Evolutionary conservation across 75 land plant species (phyloP).

Genomic region (Azolla pinnata): DNA sequence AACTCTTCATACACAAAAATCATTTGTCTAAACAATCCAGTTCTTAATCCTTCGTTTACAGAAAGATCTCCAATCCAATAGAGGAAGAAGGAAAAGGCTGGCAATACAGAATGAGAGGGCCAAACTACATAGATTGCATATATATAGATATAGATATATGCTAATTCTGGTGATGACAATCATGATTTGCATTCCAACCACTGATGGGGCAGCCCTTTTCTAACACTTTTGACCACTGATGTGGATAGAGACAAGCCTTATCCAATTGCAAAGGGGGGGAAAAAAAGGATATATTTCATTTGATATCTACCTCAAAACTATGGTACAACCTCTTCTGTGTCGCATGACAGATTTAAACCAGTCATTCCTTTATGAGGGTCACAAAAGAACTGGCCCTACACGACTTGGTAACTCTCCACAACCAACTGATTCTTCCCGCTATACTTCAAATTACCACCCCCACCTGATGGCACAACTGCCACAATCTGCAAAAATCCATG

Average conservation of each 20-base stretch:
- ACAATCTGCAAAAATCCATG: neutral
- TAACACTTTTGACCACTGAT: neutral
- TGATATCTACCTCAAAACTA: no score
- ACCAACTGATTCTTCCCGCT: constrained; percentile 23
- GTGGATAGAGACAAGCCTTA: no score
- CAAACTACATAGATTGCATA: neutral
- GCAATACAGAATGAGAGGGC: no score
- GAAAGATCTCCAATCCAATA: no score
- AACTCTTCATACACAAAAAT: no score
- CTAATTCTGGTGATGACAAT: neutral
- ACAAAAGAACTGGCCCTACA: no score
- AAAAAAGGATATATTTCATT: no score
- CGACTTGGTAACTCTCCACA: constrained; percentile 39
- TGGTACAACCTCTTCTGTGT: neutral
- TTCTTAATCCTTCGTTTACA: no score
- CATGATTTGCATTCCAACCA: neutral
- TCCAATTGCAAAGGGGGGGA: no score
- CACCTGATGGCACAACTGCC: neutral
- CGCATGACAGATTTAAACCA: neutral
- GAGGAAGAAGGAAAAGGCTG: no score
- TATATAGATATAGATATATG: neutral
- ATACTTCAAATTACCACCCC: constrained; percentile 12
- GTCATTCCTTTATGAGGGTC: no score
- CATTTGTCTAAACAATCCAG: no score
- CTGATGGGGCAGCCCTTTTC: neutral